Evolutionary conservation across 2,329 filamentous ascomycete species (phyloP), one percentile per base, ranked within the genome.

Genomic region (Trematosphaeria pertusa): DNA sequence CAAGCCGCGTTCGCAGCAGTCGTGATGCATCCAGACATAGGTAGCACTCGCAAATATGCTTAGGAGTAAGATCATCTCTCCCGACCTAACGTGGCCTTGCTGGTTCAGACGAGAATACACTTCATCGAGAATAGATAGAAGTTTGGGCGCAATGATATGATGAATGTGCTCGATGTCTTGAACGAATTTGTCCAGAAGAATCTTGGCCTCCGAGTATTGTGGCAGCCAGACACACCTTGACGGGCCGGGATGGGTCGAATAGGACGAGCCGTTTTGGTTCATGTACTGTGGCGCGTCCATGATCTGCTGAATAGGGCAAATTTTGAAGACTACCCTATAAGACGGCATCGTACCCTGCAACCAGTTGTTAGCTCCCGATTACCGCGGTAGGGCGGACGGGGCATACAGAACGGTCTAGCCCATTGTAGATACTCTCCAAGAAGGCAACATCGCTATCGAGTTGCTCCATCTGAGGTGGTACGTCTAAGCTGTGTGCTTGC

Each of bases 191-290:
- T 73, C 52, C 3, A 71, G 35, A 1, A 74, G 54, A 7, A 56
- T 37, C 22, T 50, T 62, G 3, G 71, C 57, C 55, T 75, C 72
- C 7, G 61, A 50, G n/a, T 64, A 50, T 11, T 59, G 46, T 4
- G 72, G 72, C 4, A 73, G 54, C 66, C 69, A 73, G 20, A 71
- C 46, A 47, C 54, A 69, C 51, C 50, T 56, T 21, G 40, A 43
- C 24, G 53, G 54, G 24, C 12, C 12, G 24, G 19, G n/a, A 38
- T 48, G 26, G n/a, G 26, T 48, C 18, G 19, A 41, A 34, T 15
- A 56, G 39, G 37, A 20, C 22, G 19, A 35, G 18, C 12, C 24
- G 24, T 28, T 12, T 12, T 28, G 24, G 12, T 22, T 11, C 22
- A 28, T 12, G 12, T 28, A 28, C 24, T 8, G 24, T 12, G 24